These are phyloP conservation scores for Xanthoconium purpureum DNA, from an alignment of 768 basidiomycete genomes.

Conservation along the genomic window DNA sequence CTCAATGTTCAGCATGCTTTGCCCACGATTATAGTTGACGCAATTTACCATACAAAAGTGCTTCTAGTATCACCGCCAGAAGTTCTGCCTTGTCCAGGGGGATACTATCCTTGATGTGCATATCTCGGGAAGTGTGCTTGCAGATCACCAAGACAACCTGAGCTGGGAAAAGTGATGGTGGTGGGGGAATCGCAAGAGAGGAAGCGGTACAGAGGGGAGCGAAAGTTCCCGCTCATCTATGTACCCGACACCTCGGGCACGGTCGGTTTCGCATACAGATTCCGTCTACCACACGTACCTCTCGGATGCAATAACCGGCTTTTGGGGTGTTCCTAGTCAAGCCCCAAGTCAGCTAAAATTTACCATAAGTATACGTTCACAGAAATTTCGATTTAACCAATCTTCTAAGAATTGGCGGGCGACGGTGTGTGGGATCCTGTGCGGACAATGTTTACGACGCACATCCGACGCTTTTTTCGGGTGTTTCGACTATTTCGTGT, in stretches of 20 bases:
- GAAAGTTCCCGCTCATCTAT: neutral
- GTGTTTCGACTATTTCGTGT: too few relatives aligned
- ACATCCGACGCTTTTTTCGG: too few relatives aligned
- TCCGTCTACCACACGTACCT: neutral
- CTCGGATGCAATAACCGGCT: neutral
- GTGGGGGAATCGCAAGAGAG: neutral
- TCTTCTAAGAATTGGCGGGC: too few relatives aligned
- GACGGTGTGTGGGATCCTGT: too few relatives aligned
- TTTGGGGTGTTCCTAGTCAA: neutral
- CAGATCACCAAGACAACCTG: neutral
- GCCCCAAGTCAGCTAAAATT: too few relatives aligned
- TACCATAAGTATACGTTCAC: neutral
- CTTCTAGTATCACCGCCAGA: constrained; percentile 18
- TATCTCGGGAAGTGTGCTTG: neutral
- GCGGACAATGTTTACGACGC: too few relatives aligned
- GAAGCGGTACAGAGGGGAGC: neutral
- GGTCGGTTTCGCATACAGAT: neutral
- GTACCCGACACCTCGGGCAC: neutral
- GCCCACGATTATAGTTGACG: neutral
- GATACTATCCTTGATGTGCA: constrained; percentile 1
- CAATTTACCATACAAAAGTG: constrained; percentile 17
- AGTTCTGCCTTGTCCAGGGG: constrained; percentile 22
- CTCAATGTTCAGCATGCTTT: neutral
- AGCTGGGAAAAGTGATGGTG: neutral
- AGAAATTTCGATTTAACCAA: neutral